A percentile compares a stretch with the other conserved stretches of the same genome.
Conservation (phyloP, 805 yeast species). For the Zygoascus flipseniorum region DNA sequence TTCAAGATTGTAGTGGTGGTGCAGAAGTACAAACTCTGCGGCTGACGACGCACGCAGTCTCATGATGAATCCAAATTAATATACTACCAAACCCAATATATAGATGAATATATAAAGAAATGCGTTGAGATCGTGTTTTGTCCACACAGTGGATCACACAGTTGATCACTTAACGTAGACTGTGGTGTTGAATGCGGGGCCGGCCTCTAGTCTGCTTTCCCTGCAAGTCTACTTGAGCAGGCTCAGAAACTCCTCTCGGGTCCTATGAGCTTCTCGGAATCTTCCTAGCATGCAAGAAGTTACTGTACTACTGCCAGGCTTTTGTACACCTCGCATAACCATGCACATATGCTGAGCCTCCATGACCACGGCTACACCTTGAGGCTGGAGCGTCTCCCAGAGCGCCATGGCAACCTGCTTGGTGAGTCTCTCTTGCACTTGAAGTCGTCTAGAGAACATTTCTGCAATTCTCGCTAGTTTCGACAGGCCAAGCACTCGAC, state of each 20-base stretch:
- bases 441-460: slow-evolving; percentile 91
- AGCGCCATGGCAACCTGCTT: slow-evolving; percentile 97
- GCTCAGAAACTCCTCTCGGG: slow-evolving; percentile 91
- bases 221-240: slow-evolving; percentile 33
- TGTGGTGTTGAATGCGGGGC: too few relatives aligned
- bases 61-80: background rate
- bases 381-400: slow-evolving; percentile 81
- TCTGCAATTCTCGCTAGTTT: slow-evolving; percentile 94
- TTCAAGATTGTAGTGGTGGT: too few relatives aligned
- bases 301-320: slow-evolving; percentile 85
- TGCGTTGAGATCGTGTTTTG: background rate
- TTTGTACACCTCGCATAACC: slow-evolving; percentile 97
- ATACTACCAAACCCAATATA: background rate
- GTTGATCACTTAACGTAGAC: too few relatives aligned
- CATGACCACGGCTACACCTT: slow-evolving; percentile 97
- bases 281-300: slow-evolving; percentile 98
- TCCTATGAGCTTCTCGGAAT: slow-evolving; percentile 86
- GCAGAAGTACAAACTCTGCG: too few relatives aligned
- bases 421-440: slow-evolving; percentile 95
- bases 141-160: too few relatives aligned
- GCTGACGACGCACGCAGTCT: background rate
- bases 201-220: too few relatives aligned
- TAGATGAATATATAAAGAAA: background rate
- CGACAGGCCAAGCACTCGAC: slow-evolving; percentile 83
- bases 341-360: slow-evolving; percentile 99